Evolutionary conservation across 1,284 basidiomycete species (phyloP), one percentile per base, ranked within the genome.

Genomic region (Ceratorhiza oryzae-sativae): DNA sequence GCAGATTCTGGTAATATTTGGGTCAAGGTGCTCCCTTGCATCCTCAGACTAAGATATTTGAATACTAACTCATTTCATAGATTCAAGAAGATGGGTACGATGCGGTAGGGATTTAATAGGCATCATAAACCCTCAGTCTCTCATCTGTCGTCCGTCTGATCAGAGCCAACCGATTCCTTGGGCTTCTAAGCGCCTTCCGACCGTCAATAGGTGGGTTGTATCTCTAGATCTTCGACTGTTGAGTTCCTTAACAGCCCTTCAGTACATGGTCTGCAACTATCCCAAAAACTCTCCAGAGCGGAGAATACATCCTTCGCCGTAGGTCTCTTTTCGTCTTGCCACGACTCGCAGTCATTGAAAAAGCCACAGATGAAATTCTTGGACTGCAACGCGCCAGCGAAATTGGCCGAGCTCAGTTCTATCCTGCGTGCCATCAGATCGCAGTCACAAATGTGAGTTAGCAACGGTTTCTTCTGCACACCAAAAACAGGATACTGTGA

Each of bases 61-160:
- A 20, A 18, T 59, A n/a, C 20, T 32, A 4, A 23, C 23, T 20
- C 13, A 23, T 1, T 20, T 10, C 27, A 13, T 39, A 62, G 60
- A 62, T 62, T 46, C 60, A 62, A 48, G 60, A 62, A 34, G 60
- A 62, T 41, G 60, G 60, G 6, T 62, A 62, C 27, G 60, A 62
- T 46, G 60, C 60, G 41, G 60, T 62, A 48, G 20, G 60, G 6
- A 55, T 23, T 8, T 30, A 18, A 30, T 5, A 27, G 56, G 5
- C n/a, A 41, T 42, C 4, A 6, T 41, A 23, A 4, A 8, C 10
- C 8, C 30, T 32, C 36, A 15, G 15, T 32, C 5, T 30, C 13
- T 23, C 23, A 3, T 32, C 2, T 34, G 46, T 32, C 18, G 9
- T 25, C 6, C n/a, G n/a, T 25, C 15, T n/a, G 18, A 23, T 9